A percentile compares a stretch with the other conserved stretches of the same genome.
These are phyloP conservation scores for Neophaeococcomyces aloes DNA, from an alignment of 2,329 filamentous ascomycete species.

Conservation along the genomic window DNA sequence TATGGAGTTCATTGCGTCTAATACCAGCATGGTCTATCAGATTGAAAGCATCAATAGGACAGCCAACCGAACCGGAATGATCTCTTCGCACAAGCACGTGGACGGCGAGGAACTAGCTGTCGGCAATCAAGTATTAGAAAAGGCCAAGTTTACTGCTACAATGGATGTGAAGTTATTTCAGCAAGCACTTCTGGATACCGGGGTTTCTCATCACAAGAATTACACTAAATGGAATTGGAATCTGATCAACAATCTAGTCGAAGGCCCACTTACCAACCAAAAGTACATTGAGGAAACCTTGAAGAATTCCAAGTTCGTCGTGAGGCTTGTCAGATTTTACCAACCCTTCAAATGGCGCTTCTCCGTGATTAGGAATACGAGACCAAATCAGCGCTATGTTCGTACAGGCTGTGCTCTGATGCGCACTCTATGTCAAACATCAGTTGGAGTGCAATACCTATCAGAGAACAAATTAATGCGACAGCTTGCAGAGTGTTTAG, in stretches of 20 bases:
- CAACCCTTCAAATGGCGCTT: slow-evolving; percentile 95
- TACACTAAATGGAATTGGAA: slow-evolving; percentile 98
- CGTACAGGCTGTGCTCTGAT: slow-evolving; percentile 80
- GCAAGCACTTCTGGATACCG: slow-evolving; percentile 56
- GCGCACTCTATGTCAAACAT: slow-evolving; percentile 71
- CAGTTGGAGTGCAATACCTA: slow-evolving; percentile 74
- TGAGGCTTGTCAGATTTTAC: slow-evolving; percentile 88
- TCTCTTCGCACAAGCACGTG: slow-evolving; percentile 31
- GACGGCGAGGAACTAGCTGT: slow-evolving; percentile 25
- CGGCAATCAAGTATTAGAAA: slow-evolving; percentile 34
- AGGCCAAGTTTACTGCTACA: slow-evolving; percentile 47
- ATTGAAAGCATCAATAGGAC: slow-evolving; percentile 96
- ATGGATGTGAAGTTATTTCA: slow-evolving; percentile 57
- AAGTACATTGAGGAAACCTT: slow-evolving; percentile 90
- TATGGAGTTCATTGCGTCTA: slow-evolving; percentile 62
- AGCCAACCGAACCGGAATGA: slow-evolving; percentile 54
- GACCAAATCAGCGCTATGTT: slow-evolving; percentile 89
- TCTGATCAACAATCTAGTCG: slow-evolving; percentile 76
- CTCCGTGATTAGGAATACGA: slow-evolving; percentile 77
- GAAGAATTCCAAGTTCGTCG: slow-evolving; percentile 91
- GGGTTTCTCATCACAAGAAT: slow-evolving; percentile 79
- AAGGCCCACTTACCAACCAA: slow-evolving; percentile 80
- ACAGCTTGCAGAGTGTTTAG: slow-evolving; percentile 90
- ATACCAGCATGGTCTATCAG: slow-evolving; percentile 88
- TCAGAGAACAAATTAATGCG: slow-evolving; percentile 85